These are phyloP conservation scores for Quercus alba DNA, from an alignment of 306 rosid genomes.

Conservation along the genomic window DNA sequence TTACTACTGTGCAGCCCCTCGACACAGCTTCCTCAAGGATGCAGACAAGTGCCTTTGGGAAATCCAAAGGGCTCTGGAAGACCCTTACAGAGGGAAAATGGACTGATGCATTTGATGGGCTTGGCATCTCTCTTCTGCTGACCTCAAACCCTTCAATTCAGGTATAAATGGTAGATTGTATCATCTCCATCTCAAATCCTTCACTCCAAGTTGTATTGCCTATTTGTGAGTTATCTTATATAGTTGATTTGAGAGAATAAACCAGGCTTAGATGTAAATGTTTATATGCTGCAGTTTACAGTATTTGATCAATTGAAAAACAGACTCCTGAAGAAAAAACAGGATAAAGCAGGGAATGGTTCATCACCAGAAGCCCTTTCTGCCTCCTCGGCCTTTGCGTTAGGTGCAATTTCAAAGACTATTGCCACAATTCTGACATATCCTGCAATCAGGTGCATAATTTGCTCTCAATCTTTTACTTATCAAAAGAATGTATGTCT, in stretches of 20 bases:
- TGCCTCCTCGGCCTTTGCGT: conserved; percentile 72
- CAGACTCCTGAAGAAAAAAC: conserved; percentile 46
- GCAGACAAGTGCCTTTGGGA: conserved; percentile 97
- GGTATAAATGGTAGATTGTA: conserved; percentile 33
- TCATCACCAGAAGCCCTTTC: conserved; percentile 70
- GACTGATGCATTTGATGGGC: conserved; percentile 96
- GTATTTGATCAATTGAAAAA: conserved; percentile 96
- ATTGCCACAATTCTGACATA: conserved; percentile 83
- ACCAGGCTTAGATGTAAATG: conserved; percentile 24
- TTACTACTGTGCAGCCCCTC: conserved; percentile 70
- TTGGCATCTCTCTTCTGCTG: conserved; percentile 81
- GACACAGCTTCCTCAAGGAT: conserved; percentile 98
- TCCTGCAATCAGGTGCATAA: conserved; percentile 87
- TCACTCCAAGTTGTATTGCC: not conserved
- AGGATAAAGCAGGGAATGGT: conserved; percentile 31
- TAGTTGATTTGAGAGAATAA: conserved; percentile 11
- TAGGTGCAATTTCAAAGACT: conserved; percentile 91
- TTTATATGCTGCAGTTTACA: conserved; percentile 59
- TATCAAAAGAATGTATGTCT: not conserved
- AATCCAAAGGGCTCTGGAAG: conserved; percentile 80
- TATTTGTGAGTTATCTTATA: not conserved
- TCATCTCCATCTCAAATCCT: not conserved
- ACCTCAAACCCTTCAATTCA: conserved; percentile 97
- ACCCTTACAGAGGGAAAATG: conserved; percentile 89
- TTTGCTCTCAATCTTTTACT: conserved; percentile 22